phyloP scores from a whole-genome alignment of 1,284 basidiomycete species.

The Fomitiporia mediterranea region DNA sequence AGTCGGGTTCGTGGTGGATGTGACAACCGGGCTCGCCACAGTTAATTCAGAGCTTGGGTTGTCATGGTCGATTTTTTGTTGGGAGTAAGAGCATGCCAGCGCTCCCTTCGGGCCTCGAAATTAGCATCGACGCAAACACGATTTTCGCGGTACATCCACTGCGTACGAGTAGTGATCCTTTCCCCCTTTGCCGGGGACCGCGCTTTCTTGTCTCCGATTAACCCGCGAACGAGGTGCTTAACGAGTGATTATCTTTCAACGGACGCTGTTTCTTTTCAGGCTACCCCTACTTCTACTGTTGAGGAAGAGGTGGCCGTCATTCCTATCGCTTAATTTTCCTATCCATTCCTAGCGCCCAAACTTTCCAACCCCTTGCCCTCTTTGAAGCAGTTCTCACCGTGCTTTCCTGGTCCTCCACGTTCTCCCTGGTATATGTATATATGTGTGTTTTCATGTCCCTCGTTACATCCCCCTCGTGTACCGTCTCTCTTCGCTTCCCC shows the following conservation, averaged over 20 bases:
- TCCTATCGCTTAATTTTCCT: slow-evolving; percentile 24
- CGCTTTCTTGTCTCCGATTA: slow-evolving; percentile 5
- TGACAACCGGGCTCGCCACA: slow-evolving; percentile 12
- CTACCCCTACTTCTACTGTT: slow-evolving; percentile 26
- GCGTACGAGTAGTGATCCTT: slow-evolving; percentile 10
- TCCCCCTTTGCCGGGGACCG: slow-evolving; percentile 24
- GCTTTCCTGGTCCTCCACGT: slow-evolving; percentile 17
- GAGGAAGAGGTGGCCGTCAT: slow-evolving; percentile 30
- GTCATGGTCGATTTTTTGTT: slow-evolving; percentile 6
- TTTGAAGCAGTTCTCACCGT: neutral
- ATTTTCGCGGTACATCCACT: slow-evolving; percentile 7
- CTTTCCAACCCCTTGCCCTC: slow-evolving; percentile 22
- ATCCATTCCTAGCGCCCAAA: slow-evolving; percentile 33
- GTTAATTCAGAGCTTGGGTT: slow-evolving; percentile 6
- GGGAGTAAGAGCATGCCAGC: neutral
- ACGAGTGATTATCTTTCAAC: slow-evolving; percentile 40
- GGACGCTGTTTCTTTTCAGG: slow-evolving; percentile 67
- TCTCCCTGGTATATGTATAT: slow-evolving; percentile 25
- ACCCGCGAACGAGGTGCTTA: slow-evolving; percentile 25
- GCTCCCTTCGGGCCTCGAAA: slow-evolving; percentile 16
- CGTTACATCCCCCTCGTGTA: slow-evolving; percentile 20
- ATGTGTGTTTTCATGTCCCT: slow-evolving; percentile 21
- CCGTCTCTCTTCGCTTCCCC: slow-evolving; percentile 23
- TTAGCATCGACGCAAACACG: slow-evolving; percentile 1
- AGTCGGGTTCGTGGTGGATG: slow-evolving; percentile 24